phyloP scores from a whole-genome alignment of 192 early-diverging fungal species.

The Umbelopsis ramanniana region DNA sequence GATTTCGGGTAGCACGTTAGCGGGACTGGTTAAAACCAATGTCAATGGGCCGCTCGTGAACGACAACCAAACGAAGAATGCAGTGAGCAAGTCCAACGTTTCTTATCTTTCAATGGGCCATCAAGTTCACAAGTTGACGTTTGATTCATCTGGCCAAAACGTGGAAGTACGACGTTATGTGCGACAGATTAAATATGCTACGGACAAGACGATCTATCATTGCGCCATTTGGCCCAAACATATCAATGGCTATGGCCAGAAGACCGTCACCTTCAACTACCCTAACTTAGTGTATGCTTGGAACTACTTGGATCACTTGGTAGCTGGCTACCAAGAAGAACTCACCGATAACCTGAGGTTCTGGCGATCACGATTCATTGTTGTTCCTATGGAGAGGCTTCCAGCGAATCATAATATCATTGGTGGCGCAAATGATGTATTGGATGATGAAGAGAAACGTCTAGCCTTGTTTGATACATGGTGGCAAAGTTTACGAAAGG shows the following conservation, averaged over 20 bases:
- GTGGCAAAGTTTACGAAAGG: constrained; percentile 78
- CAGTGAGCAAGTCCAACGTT: constrained; percentile 3
- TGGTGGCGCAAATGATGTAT: constrained; percentile 56
- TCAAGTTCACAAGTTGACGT: constrained; percentile 84
- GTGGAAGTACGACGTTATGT: constrained; percentile 90
- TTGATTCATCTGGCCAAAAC: constrained; percentile 67
- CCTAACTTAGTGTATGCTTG: constrained; percentile 84
- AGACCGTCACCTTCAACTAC: constrained; percentile 72
- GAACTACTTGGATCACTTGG: constrained; percentile 92
- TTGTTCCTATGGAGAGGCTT: constrained; percentile 80
- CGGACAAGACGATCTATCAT: constrained; percentile 65
- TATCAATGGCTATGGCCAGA: constrained; percentile 58
- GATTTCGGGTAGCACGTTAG: not conserved
- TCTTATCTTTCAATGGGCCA: constrained; percentile 87
- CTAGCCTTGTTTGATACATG: constrained; percentile 87
- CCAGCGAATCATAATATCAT: constrained; percentile 54
- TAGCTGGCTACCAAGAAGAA: constrained; percentile 85
- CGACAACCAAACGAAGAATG: not conserved
- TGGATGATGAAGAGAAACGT: constrained; percentile 90
- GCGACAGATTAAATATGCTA: constrained; percentile 64
- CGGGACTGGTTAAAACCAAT: constrained; percentile 14
- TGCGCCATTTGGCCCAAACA: constrained; percentile 89
- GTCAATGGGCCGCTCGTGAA: constrained; percentile 38
- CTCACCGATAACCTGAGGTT: constrained; percentile 79
- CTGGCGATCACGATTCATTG: constrained; percentile 88